Conservation (phyloP, 208 protist species). For the Balamuthia mandrillaris region DNA sequence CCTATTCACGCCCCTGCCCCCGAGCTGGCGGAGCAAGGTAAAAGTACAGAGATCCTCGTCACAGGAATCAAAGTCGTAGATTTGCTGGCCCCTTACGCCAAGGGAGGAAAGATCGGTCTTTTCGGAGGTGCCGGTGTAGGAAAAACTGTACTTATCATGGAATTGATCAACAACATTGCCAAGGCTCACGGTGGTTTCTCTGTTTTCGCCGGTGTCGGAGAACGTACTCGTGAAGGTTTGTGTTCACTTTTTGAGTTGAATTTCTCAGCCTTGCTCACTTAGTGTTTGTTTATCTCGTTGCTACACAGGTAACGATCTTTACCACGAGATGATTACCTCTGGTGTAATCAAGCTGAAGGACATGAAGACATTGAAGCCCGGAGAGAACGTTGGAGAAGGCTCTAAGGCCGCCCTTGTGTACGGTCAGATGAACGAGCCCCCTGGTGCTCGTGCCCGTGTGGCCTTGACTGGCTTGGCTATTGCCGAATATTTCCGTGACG, state of each 20-base stretch:
- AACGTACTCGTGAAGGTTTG: conserved; percentile 94
- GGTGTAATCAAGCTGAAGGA: conserved; percentile 67
- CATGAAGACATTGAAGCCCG: conserved; percentile 72
- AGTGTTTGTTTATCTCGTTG: background rate
- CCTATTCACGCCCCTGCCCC: conserved; percentile 93
- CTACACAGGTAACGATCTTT: conserved; percentile 87
- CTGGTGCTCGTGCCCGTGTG: conserved; percentile 95
- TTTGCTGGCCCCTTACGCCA: conserved; percentile 94
- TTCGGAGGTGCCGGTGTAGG: conserved; percentile 98
- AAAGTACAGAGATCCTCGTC: conserved; percentile 88
- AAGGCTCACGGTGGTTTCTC: conserved; percentile 97
- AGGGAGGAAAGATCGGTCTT: conserved; percentile 98
- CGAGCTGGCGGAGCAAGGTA: conserved; percentile 87
- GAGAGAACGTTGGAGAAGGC: conserved; percentile 81
- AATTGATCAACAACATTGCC: conserved; percentile 98
- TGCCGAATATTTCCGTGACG: conserved; percentile 97
- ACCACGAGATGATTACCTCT: conserved; percentile 97
- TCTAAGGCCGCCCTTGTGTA: conserved; percentile 98
- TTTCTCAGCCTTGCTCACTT: background rate
- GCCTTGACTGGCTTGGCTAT: conserved; percentile 94
- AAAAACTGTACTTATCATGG: conserved; percentile 98
- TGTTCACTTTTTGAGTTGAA: background rate
- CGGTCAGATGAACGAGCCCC: conserved; percentile 99
- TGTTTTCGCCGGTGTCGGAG: conserved; percentile 96
- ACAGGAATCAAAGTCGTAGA: conserved; percentile 99